phyloP scores from a whole-genome alignment of 1,284 basidiomycete genomes.

The Heterobasidion parviporum region DNA sequence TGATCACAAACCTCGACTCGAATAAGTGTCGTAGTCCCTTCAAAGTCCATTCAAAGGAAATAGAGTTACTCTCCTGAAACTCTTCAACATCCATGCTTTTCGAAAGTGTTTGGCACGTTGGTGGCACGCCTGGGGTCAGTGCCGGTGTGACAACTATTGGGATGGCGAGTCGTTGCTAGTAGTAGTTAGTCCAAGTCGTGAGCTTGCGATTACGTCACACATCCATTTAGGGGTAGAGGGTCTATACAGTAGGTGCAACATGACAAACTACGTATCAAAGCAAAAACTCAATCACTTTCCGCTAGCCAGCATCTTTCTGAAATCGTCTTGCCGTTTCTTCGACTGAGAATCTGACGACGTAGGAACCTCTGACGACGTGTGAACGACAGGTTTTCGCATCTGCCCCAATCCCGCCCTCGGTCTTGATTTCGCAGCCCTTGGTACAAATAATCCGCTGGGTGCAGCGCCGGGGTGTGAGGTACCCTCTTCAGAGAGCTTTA shows the following conservation, averaged over 20 bases:
- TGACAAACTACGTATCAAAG: too few relatives aligned
- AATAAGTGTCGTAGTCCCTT: constrained; percentile 62
- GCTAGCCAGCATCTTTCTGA: constrained; percentile 63
- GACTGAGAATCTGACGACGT: constrained; percentile 6
- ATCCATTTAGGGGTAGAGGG: too few relatives aligned
- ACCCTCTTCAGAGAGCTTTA: constrained; percentile 45
- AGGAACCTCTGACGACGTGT: constrained; percentile 13
- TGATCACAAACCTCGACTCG: constrained; percentile 46
- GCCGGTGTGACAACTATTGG: neutral
- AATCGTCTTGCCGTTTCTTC: constrained; percentile 65
- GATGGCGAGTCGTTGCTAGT: neutral
- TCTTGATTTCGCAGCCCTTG: constrained; percentile 51
- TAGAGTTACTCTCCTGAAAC: constrained; percentile 48
- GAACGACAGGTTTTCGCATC: constrained; percentile 24
- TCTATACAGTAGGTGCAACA: too few relatives aligned
- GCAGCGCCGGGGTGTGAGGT: constrained; percentile 28
- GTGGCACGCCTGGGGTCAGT: neutral
- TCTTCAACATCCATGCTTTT: constrained; percentile 14
- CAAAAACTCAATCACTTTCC: constrained; percentile 11
- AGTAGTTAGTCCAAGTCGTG: neutral
- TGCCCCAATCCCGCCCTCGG: constrained; percentile 66
- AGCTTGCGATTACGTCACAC: too few relatives aligned
- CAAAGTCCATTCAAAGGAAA: constrained; percentile 72
- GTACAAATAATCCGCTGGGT: constrained; percentile 49
- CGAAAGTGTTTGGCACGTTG: neutral